These are phyloP conservation scores for Alternaria ventricosa DNA, from an alignment of 2,329 filamentous ascomycete species.

Conservation along the genomic window DNA sequence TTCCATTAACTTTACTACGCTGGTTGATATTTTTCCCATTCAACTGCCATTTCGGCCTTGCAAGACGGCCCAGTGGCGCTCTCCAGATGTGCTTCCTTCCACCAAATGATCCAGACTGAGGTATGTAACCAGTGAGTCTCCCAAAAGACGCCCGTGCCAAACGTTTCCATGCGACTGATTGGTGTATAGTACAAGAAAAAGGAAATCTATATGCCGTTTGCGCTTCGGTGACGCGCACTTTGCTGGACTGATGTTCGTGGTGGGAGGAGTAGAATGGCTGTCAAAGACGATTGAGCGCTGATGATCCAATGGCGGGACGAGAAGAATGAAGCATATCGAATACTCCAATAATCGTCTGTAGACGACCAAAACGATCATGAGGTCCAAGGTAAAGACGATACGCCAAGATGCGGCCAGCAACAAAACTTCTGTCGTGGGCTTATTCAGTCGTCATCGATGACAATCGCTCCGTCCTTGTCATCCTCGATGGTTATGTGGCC, in stretches of 20 bases:
- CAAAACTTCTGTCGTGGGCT: neutral
- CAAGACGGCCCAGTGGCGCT: slow-evolving; percentile 1
- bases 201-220: slow-evolving; percentile 10
- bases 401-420: neutral
- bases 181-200: slow-evolving; percentile 18
- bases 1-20: neutral
- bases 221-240: neutral
- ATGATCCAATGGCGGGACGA: neutral
- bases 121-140: slow-evolving; percentile 16
- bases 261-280: neutral
- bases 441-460: slow-evolving; percentile 43
- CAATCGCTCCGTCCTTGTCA: slow-evolving; percentile 46
- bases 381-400: neutral
- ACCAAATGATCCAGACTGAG: slow-evolving; percentile 7
- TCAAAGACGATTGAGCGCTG: neutral
- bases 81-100: neutral
- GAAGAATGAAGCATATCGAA: neutral
- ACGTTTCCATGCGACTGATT: slow-evolving; percentile 12
- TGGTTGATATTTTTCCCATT: neutral
- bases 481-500: slow-evolving; percentile 47
- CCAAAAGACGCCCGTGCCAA: slow-evolving; percentile 15
- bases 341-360: neutral
- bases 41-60: slow-evolving; percentile 1
- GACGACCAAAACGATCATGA: neutral
- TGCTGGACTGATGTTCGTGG: neutral